phyloP scores from a whole-genome alignment of 257 asterid genomes.

The Solanum microdontum region DNA sequence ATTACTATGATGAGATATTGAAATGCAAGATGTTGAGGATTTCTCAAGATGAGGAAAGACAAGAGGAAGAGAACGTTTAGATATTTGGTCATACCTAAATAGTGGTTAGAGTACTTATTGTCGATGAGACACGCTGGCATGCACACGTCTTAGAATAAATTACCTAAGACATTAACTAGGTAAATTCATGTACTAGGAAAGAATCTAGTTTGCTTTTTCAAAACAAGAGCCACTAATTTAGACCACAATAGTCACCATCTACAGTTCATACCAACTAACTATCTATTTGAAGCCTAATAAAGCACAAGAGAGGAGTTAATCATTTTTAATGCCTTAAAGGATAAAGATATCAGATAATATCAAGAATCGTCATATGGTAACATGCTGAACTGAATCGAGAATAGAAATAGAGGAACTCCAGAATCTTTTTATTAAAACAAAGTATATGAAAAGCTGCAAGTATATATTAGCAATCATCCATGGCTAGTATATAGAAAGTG shows the following conservation, averaged over 20 bases:
- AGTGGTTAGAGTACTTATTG: neutral
- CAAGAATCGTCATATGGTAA: too few relatives aligned
- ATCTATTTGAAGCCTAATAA: neutral
- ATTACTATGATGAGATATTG: conserved; percentile 16
- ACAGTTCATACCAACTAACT: neutral
- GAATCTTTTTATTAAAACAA: neutral
- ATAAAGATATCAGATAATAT: too few relatives aligned
- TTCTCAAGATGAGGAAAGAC: neutral
- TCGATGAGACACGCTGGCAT: neutral
- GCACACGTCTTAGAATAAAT: neutral
- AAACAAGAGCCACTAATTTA: neutral
- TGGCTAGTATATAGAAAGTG: neutral
- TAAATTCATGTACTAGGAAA: neutral
- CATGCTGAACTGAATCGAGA: neutral
- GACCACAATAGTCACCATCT: neutral
- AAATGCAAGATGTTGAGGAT: conserved; percentile 16
- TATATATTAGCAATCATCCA: neutral
- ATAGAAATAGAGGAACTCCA: neutral
- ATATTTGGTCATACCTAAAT: too few relatives aligned
- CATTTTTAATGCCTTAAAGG: neutral
- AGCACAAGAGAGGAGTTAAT: neutral
- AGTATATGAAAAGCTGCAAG: neutral
- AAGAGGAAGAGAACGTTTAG: neutral
- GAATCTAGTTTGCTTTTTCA: neutral
- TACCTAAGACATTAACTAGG: neutral